Percentiles rank a stretch among this genome's conserved stretches.
Conservation (phyloP, 2,329 filamentous ascomycete species). For the Fonsecaea monophora region DNA sequence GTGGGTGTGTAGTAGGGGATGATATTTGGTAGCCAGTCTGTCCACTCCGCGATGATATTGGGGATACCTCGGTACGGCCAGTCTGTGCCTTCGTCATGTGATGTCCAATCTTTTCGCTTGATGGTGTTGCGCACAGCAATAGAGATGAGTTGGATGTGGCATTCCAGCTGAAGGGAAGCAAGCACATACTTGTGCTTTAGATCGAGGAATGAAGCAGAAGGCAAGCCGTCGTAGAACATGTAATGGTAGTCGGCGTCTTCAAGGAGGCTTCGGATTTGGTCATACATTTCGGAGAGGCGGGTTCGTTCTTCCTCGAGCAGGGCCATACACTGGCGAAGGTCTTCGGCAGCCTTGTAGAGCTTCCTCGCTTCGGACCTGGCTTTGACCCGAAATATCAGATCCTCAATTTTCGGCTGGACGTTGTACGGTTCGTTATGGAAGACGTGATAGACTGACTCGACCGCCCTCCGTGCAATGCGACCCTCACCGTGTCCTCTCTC, state of each 20-base stretch:
- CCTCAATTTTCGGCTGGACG: conserved; percentile 61
- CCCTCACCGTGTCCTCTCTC: conserved; percentile 47
- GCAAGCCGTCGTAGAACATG: conserved; percentile 29
- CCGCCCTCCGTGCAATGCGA: conserved; percentile 51
- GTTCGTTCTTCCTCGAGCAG: conserved; percentile 33
- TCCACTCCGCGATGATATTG: conserved; percentile 56
- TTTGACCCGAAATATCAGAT: conserved; percentile 29
- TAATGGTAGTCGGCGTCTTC: conserved; percentile 6
- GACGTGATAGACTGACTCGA: conserved; percentile 63
- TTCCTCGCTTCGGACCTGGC: conserved; percentile 12
- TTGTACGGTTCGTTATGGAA: conserved; percentile 67
- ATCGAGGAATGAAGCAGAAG: conserved; percentile 33
- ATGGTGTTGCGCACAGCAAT: conserved; percentile 30
- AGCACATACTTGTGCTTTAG: conserved; percentile 33
- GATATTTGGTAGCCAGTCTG: conserved; percentile 52
- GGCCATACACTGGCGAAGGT: conserved; percentile 28
- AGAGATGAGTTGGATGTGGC: conserved; percentile 34
- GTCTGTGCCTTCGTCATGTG: conserved; percentile 28
- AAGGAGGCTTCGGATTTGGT: conserved; percentile 26
- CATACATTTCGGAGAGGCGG: conserved; percentile 26
- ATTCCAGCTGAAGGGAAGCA: conserved; percentile 29
- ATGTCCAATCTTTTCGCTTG: conserved; percentile 36
- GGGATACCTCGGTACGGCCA: conserved; percentile 52
- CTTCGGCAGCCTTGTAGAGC: conserved; percentile 21
- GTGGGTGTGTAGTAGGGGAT: conserved; percentile 48